Base-by-base conservation (phyloP, 2,329 filamentous ascomycete genomes). In the Apiospora hydei region DNA sequence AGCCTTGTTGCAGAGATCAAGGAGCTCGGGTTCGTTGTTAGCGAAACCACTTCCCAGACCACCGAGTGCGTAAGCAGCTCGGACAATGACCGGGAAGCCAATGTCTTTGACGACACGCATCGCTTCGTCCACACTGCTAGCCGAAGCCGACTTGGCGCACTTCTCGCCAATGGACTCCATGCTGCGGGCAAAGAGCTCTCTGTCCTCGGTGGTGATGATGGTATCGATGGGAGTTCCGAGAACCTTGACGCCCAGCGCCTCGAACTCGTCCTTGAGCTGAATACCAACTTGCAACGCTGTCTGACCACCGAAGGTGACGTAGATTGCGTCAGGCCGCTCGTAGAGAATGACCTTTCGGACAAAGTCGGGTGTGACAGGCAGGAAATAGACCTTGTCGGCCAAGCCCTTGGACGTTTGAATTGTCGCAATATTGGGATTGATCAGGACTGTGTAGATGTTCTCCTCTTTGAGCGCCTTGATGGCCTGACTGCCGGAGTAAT, bases 81-180 rank as follows among this genome's bases (percentile, higher is more conserved):
- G 93, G 71, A 98, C 94, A 80, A 99, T 99, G 81, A 99, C 95
- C 38, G 96, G 96, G 84, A 96, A 99, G 66, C 95, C 94, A 81
- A 99, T 98, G 77, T 92, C 90, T 82, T 97, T 93, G 75, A 98
- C 96, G 1, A 91, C 95, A n/a, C 85, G 87, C 85, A 98, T 89
- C 34, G 96, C 95, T 84, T 99, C 96, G 38, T 97, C 93, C 21
- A 97, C 87, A 76, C 89, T 96, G 82, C 89, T 96, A 69, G 96
- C 96, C 49, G 96, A 98, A 24, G 95, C 96, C 38, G 96, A 98
- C 85, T 98, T 97, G 81, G 96, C 96, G 80, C 96, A 98, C 83
- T 98, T 98, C 85, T 98, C 96, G 74, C 94, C 94, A 80, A 99
- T 98, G 0, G 95, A 96, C 80, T 98, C 96, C 96, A 99, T 98